Conservation (phyloP, 1,284 basidiomycete species). For the Phaffia rhodozyma region DNA sequence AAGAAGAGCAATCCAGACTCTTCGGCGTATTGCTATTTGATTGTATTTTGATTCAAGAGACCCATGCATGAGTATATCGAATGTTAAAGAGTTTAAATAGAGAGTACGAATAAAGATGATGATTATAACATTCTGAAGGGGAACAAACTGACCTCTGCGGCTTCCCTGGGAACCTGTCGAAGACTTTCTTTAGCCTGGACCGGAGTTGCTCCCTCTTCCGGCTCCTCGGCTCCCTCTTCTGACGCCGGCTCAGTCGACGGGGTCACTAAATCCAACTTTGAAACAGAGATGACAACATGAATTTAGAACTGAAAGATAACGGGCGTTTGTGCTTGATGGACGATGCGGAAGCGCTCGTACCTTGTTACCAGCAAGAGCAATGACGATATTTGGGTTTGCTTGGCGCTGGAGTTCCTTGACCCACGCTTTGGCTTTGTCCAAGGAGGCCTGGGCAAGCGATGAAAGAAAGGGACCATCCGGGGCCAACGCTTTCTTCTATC, state of each 20-base stretch:
- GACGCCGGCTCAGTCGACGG: conserved; percentile 12
- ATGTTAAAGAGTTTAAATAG: no score
- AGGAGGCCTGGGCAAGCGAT: conserved; percentile 45
- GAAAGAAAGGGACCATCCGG: neutral
- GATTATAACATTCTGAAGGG: no score
- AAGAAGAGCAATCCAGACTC: conserved; percentile 84
- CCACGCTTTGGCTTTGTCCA: conserved; percentile 99
- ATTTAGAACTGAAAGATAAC: neutral
- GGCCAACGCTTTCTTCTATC: neutral
- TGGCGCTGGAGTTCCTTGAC: conserved; percentile 98
- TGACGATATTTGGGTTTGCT: conserved; percentile 97
- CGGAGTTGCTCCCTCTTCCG: conserved; percentile 37
- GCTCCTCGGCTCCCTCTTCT: conserved; percentile 21
- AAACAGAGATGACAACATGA: neutral
- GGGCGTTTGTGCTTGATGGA: no score
- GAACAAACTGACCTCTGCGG: conserved; percentile 57
- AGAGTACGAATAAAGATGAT: no score
- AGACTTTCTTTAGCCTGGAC: conserved; percentile 47
- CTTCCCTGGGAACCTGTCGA: conserved; percentile 79
- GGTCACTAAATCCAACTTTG: conserved; percentile 61
- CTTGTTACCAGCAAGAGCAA: conserved; percentile 92
- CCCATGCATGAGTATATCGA: no score
- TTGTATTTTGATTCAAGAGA: no score
- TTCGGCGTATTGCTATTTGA: conserved; percentile 53
- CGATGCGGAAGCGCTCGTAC: conserved; percentile 26